Percentiles rank a stretch among this genome's conserved stretches.
Evolutionary conservation across 164 flowering plant species (phyloP).

Genomic region (Tinospora cordifolia): DNA sequence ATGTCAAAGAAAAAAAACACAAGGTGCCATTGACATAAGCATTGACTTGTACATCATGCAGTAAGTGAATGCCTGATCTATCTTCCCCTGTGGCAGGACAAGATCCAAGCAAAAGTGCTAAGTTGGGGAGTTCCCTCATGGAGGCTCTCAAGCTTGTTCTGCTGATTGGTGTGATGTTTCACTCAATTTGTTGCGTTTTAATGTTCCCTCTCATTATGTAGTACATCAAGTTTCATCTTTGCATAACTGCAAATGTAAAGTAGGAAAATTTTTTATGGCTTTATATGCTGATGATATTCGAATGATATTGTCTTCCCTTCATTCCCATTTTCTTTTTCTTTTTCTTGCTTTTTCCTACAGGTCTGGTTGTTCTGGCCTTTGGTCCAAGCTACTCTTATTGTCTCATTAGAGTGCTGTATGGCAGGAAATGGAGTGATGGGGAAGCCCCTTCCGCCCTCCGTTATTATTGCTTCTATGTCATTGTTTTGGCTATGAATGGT

Average conservation of each 20-base stretch:
- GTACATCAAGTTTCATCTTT: background rate
- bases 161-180: constrained; percentile 55
- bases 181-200: background rate
- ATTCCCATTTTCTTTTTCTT: background rate
- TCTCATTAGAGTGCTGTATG: constrained; percentile 78
- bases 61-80: constrained; percentile 6
- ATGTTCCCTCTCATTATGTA: background rate
- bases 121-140: constrained; percentile 42
- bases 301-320: background rate
- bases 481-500: constrained; percentile 94
- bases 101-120: constrained; percentile 28
- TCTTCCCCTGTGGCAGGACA: constrained; percentile 40
- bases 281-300: background rate
- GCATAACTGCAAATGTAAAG: background rate
- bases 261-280: background rate
- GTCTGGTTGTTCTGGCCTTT: constrained; percentile 81
- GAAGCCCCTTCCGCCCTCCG: constrained; percentile 78
- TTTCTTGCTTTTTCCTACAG: constrained; percentile 34
- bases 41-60: background rate
- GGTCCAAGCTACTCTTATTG: constrained; percentile 95
- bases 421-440: constrained; percentile 93
- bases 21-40: background rate
- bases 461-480: constrained; percentile 73
- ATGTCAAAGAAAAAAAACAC: background rate
- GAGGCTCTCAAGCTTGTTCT: constrained; percentile 85